Percentiles rank a stretch among this genome's conserved stretches.
phyloP scores from a whole-genome alignment of 192 early-diverging fungal species.

The Entrophospora sp. region DNA sequence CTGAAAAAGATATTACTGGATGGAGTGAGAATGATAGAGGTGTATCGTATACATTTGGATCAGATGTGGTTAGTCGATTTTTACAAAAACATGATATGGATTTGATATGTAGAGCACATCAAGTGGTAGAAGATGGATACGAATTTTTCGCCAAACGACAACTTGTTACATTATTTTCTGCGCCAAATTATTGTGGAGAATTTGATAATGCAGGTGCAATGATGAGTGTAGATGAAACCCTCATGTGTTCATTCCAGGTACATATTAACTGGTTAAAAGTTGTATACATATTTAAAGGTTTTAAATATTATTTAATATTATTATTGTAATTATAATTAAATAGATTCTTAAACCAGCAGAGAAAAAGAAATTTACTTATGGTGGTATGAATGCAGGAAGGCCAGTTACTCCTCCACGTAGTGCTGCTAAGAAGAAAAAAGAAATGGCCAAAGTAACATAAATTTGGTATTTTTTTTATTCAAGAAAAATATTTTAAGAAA shows the following conservation, averaged over 20 bases:
- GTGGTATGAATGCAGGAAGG: slow-evolving; percentile 52
- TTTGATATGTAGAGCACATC: slow-evolving; percentile 95
- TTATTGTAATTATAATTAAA: not conserved
- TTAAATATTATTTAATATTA: not conserved
- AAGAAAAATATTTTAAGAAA: too few relatives aligned
- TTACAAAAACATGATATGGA: slow-evolving; percentile 96
- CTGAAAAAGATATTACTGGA: slow-evolving; percentile 91
- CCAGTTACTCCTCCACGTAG: slow-evolving; percentile 70
- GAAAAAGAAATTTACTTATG: slow-evolving; percentile 73
- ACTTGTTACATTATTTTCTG: slow-evolving; percentile 91
- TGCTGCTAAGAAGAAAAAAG: slow-evolving; percentile 56
- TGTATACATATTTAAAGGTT: not conserved
- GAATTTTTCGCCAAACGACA: slow-evolving; percentile 98
- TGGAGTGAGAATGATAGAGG: slow-evolving; percentile 98
- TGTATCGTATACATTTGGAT: slow-evolving; percentile 92
- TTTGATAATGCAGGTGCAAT: slow-evolving; percentile 84
- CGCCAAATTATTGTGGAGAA: slow-evolving; percentile 95
- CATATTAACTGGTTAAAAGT: too few relatives aligned
- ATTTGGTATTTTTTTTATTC: too few relatives aligned
- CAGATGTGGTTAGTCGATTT: slow-evolving; percentile 87
- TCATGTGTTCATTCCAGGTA: slow-evolving; percentile 82
- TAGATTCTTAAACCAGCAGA: slow-evolving; percentile 96
- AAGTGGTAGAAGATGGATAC: slow-evolving; percentile 97
- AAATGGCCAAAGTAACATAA: slow-evolving; percentile 23
- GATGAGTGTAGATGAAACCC: slow-evolving; percentile 80